Evolutionary conservation across 2,329 filamentous ascomycete genomes (phyloP), one percentile per base, ranked within the genome.

Genomic region (Pseudophaeomoniella oleicola): DNA sequence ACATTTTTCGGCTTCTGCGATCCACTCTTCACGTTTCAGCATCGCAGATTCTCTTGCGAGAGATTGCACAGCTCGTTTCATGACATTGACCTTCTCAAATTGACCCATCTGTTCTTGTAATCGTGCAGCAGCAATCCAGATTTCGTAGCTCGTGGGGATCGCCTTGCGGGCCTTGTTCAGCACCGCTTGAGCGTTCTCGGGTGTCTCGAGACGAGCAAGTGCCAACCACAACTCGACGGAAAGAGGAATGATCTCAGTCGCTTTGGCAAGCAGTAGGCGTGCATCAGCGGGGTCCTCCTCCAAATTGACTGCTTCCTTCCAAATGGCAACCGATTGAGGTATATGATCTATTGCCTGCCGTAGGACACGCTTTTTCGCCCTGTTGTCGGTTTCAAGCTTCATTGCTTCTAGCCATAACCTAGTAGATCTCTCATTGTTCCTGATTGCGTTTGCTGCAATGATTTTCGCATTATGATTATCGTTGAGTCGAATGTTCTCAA

Each of bases 1-100:
- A 52, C 88, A 96, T 44, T 82, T 82, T 56, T 98, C 90, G 0
- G 90, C 92, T 57, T 96, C 86, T 4, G 74, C 70, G 37, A 98
- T 92, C 90, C 90, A 98, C 47, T 94, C 87, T 55, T 98, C 90
- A 30, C 92, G 79, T 58, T 93, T 93, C 29, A 90, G 74, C 92
- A 98, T 98, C 9, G 90, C 88, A 17, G 83, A 87, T 51, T 93
- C 86, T 50, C 86, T 85, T 27, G 79, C 85, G 19, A 98, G 68
- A 14, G 86, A 78, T 51, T 92, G 84, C 19, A 94, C 76, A 32
- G 84, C 90, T 63, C 85, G 81, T 55, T 90, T 88, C 83, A 98
- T 94, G 39, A 96, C 83, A 49, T 85, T 92, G 50, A 87, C 74
- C 60, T 81, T 86, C 37, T 72, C 69, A 14, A 75, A 77, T 44